Conservation (phyloP, 2,329 filamentous ascomycete genomes). For the Herpotrichia juniperi region DNA sequence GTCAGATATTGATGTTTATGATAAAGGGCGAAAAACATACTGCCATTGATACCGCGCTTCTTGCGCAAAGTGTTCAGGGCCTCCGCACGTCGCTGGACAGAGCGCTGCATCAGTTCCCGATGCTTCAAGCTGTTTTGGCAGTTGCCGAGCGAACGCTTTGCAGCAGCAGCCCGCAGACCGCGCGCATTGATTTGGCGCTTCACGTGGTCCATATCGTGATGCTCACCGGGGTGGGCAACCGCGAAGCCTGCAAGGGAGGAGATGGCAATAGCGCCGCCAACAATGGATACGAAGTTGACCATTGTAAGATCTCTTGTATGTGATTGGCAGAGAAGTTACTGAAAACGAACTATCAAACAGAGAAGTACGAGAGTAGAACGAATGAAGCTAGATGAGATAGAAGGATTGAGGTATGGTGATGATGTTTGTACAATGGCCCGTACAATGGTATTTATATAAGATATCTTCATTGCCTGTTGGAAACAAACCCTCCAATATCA, state of each 20-base stretch:
- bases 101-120: constrained; percentile 23
- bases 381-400: constrained; percentile 1
- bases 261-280: constrained; percentile 21
- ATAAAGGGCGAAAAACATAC: constrained; percentile 11
- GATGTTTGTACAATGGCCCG: constrained; percentile 1
- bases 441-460: constrained; percentile 8
- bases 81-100: constrained; percentile 24
- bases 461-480: not conserved
- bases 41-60: constrained; percentile 31
- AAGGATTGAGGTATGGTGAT: constrained; percentile 8
- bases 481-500: constrained; percentile 7
- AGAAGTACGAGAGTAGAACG: not conserved
- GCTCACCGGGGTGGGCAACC: constrained; percentile 41
- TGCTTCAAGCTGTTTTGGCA: constrained; percentile 26
- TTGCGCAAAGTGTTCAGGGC: constrained; percentile 23
- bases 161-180: constrained; percentile 21
- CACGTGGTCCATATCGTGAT: constrained; percentile 35
- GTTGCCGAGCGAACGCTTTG: constrained; percentile 24
- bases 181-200: constrained; percentile 37
- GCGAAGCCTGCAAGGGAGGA: constrained; percentile 22
- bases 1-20: not conserved
- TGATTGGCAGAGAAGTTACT: too few species aligned
- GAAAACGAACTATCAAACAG: too few species aligned
- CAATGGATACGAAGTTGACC: constrained; percentile 25
- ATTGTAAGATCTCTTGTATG: constrained; percentile 25